Base-by-base conservation (phyloP, 495 filamentous ascomycete species). In the Ramalina intermedia region DNA sequence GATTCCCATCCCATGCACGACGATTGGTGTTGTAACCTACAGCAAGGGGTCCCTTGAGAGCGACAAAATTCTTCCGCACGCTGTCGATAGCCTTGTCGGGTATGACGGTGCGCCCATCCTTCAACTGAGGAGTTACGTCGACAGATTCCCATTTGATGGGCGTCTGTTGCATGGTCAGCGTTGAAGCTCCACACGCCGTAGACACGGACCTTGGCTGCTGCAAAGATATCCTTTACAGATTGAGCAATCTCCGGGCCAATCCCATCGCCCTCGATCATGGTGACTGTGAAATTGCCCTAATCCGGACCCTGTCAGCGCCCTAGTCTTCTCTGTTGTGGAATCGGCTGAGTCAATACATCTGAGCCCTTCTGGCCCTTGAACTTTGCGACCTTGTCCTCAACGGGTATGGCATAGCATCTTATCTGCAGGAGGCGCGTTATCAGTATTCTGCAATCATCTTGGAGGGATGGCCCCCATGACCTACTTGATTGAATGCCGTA, bases 201-300 rank as follows among this genome's bases (percentile, higher is more conserved):
- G 41, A 17, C 45, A 54, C 63, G 45, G 76, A 94, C 89, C 69
- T 89, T 85, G 52, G 93, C 91, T 58, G 93, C 93, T 54, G 81
- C 74, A 70, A 93, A 98, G 66, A 98, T 96, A 64, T 94, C 85
- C 75, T 95, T 96, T 52, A 98, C 87, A 24, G 89, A 89, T 67
- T 93, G 85, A 54, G 91, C 81, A 61, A 98, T 96, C 69, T 98
- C 89, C 48, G 90, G 90, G 51, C 91, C 91, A 62, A 98, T 98
- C 65, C 91, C 91, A 61, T 96, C 91, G 70, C 91, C 91, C 73
- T 98, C 91, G 56, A 98, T 98, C 66, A 98, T 74, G 58, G 87
- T 91, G 59, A 96, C 90, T 39, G 82, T 85, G 76, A 84, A 98
- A 66, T 86, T 86, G 60, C 90, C 91, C 90, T 96, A 60, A 33